Base-by-base conservation (phyloP, 2,329 filamentous ascomycete species). In the Colletotrichum sp. region DNA sequence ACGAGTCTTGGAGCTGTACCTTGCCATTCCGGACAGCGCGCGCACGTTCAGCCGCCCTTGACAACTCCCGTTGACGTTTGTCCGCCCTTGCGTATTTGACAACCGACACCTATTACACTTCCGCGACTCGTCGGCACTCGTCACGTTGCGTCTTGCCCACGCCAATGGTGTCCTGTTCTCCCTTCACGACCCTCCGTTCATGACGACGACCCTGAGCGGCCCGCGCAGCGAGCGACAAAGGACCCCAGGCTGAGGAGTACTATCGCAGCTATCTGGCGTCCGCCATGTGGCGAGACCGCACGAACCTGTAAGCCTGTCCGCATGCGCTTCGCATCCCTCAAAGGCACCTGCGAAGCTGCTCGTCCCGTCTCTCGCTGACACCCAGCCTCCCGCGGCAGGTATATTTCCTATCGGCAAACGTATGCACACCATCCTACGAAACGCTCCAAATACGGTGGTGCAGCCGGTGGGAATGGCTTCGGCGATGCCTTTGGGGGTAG, bases 261-360 rank as follows among this genome's bases (percentile, higher is more conserved):
- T 24, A 71, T 71, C 63, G 39, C 60, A 44, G 60, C 75, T 49
- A 73, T 81, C 62, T 76, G 83, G 87, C 88, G 89, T 90, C 90
- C 92, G 93, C 91, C 88, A 98, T 98, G 95, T 99, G 96, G 96
- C 95, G 97, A 89, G 97, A 99, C 91, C 94, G 97, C 87, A 99
- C 97, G 81, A 99, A 99, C 85, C 94, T 99, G 96, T 98, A 92
- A 81, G 92, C 74, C 52, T 59, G 70, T 65, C 36, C 71, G 44
- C 72, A 77, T 67, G 71, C 71, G 67, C 49, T 71, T 55, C 74
- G 34, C 70, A 70, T 78, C n/a, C 70, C 28, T 69, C 28, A 59
- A 13, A 15, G n/a, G 21, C n/a, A 34, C 9, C 62, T 12, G 59
- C n/a, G 44, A 52, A 52, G 44, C 44, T 32, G 36, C 55, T 66